A percentile compares a stretch with the other conserved stretches of the same genome.
phyloP scores from a whole-genome alignment of 345 rosid genomes.

The Dimocarpus longan region DNA sequence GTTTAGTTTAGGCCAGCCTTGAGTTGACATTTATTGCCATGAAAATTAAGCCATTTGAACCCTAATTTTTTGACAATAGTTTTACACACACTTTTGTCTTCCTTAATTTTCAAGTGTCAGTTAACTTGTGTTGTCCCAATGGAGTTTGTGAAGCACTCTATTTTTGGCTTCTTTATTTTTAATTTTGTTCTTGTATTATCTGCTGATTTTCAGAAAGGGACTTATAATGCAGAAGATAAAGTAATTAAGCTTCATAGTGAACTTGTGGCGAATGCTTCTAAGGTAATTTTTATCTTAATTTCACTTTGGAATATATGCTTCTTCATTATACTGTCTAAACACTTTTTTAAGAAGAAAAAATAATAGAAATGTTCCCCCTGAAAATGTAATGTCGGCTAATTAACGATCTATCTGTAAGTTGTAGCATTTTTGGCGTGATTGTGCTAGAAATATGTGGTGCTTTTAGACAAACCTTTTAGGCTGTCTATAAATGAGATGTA shows the following conservation, averaged over 20 bases:
- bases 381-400: neutral
- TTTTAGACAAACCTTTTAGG: neutral
- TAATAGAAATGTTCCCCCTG: neutral
- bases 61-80: neutral
- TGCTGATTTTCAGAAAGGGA: slow-evolving; percentile 48
- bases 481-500: neutral
- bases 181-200: neutral
- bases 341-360: too few species aligned
- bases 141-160: neutral
- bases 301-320: neutral
- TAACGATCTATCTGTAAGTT: neutral
- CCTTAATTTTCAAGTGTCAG: neutral
- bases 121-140: neutral
- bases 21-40: neutral
- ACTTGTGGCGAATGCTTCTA: slow-evolving; percentile 74
- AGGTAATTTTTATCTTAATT: slow-evolving; percentile 41
- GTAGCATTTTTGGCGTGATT: slow-evolving; percentile 6
- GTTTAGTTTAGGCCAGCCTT: too few species aligned
- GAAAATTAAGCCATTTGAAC: neutral
- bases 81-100: neutral
- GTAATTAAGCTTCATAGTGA: slow-evolving; percentile 58
- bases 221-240: slow-evolving; percentile 43
- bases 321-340: neutral
- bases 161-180: neutral
- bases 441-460: neutral